Conservation (phyloP, 73 alveolate species). For the Paraurostyla sp. region DNA sequence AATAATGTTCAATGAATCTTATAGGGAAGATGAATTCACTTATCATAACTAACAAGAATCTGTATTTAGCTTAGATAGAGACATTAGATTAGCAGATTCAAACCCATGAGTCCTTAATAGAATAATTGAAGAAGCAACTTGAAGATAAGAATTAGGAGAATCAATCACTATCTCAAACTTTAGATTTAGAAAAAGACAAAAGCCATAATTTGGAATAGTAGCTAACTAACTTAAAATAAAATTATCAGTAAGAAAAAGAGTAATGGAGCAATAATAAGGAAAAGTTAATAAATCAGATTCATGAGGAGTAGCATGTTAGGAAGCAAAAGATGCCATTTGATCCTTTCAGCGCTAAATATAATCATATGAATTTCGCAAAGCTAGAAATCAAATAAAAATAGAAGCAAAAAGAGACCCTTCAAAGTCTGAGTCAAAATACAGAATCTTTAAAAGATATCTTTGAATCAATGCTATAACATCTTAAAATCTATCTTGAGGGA, state of each 20-base stretch:
- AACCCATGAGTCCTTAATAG: no score
- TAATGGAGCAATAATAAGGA: not conserved
- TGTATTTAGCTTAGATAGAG: no score
- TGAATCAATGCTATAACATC: not conserved
- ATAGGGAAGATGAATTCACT: no score
- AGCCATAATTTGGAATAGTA: no score
- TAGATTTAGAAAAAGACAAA: no score
- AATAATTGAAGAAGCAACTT: no score
- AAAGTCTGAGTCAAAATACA: not conserved
- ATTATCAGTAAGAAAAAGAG: not conserved
- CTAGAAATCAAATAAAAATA: not conserved
- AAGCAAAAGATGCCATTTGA: conserved; percentile 9
- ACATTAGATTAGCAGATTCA: no score
- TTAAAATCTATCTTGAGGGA: conserved; percentile 11
- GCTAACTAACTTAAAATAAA: not conserved
- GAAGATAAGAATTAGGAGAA: no score
- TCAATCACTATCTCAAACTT: no score
- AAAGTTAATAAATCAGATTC: not conserved
- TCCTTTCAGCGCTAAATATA: not conserved
- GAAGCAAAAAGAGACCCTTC: not conserved
- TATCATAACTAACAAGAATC: no score
- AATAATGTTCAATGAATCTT: no score
- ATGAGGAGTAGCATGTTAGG: not conserved
- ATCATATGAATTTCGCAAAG: not conserved
- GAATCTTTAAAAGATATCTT: not conserved